Conservation (phyloP, 352 stramenopile species). For the Pythium monospermum region DNA sequence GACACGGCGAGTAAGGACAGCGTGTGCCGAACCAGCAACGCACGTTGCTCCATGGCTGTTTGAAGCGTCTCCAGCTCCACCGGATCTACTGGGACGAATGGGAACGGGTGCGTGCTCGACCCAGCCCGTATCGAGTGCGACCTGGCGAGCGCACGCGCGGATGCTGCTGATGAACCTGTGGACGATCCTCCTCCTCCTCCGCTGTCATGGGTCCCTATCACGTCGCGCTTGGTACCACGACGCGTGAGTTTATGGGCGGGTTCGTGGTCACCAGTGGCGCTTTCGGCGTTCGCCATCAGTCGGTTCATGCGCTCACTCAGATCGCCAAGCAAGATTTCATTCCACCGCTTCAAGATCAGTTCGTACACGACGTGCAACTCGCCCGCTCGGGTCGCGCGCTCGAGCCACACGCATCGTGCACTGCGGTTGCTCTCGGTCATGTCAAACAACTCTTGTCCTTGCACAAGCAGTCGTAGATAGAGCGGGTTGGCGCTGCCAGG, state of each 20-base stretch:
- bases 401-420: slow-evolving; percentile 35
- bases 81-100: slow-evolving; percentile 10
- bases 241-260: slow-evolving; percentile 10
- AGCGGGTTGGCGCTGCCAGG: slow-evolving; percentile 65
- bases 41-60: slow-evolving; percentile 55
- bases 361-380: slow-evolving; percentile 59
- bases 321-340: slow-evolving; percentile 56
- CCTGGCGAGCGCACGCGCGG: slow-evolving; percentile 5
- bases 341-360: slow-evolving; percentile 73
- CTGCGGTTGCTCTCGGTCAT: neutral
- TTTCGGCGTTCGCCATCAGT: neutral
- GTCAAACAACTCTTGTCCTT: slow-evolving; percentile 51
- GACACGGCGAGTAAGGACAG: slow-evolving; percentile 67
- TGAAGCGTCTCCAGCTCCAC: slow-evolving; percentile 52
- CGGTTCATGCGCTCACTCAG: slow-evolving; percentile 32
- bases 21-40: slow-evolving; percentile 62
- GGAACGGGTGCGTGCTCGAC: neutral
- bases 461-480: slow-evolving; percentile 57
- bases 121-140: slow-evolving; percentile 8
- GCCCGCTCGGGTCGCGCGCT: slow-evolving; percentile 26
- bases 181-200: neutral
- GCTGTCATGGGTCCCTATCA: neutral
- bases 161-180: neutral
- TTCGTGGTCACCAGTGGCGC: neutral
- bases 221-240: slow-evolving; percentile 17